Percentiles rank a stretch among this genome's conserved stretches.
phyloP scores from a whole-genome alignment of 441 rosid species.

The Mallotus repandus region DNA sequence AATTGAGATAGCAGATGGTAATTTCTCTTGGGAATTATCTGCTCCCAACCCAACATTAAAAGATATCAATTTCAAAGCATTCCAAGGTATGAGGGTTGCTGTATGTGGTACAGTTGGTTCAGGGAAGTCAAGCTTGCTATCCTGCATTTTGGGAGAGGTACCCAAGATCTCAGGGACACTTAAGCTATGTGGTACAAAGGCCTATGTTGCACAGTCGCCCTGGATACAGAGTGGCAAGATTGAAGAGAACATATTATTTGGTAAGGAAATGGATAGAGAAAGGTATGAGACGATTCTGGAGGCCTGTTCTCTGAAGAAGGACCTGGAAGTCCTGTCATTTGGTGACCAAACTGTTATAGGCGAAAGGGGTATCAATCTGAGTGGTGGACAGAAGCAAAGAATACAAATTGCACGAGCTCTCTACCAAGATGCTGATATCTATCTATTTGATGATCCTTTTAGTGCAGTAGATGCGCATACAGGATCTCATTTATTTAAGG shows the following conservation, averaged over 20 bases:
- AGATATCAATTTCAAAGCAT: constrained; percentile 41
- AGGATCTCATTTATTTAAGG: constrained; percentile 82
- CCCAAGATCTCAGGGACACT: constrained; percentile 50
- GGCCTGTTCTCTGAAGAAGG: constrained; percentile 67
- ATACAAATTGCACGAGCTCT: constrained; percentile 85
- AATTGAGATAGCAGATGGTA: constrained; percentile 49
- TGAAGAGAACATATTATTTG: constrained; percentile 76
- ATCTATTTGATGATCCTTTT: constrained; percentile 85
- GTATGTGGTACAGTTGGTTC: constrained; percentile 71
- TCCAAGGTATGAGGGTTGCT: constrained; percentile 54
- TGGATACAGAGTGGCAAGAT: constrained; percentile 91
- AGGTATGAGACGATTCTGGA: constrained; percentile 61
- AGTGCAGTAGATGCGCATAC: constrained; percentile 95
- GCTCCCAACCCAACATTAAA: constrained; percentile 40
- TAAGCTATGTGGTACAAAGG: constrained; percentile 60
- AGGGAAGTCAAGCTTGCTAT: constrained; percentile 61
- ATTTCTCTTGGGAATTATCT: constrained; percentile 55
- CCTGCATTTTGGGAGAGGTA: constrained; percentile 57
- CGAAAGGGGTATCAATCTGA: constrained; percentile 85
- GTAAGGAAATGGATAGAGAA: constrained; percentile 63
- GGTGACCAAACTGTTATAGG: constrained; percentile 86
- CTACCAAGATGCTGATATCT: constrained; percentile 77
- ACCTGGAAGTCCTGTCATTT: constrained; percentile 67
- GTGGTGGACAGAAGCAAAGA: constrained; percentile 93
- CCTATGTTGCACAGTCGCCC: constrained; percentile 82